phyloP scores from a whole-genome alignment of 2,329 filamentous ascomycete genomes.

The Cladosporium cucumerinum region DNA sequence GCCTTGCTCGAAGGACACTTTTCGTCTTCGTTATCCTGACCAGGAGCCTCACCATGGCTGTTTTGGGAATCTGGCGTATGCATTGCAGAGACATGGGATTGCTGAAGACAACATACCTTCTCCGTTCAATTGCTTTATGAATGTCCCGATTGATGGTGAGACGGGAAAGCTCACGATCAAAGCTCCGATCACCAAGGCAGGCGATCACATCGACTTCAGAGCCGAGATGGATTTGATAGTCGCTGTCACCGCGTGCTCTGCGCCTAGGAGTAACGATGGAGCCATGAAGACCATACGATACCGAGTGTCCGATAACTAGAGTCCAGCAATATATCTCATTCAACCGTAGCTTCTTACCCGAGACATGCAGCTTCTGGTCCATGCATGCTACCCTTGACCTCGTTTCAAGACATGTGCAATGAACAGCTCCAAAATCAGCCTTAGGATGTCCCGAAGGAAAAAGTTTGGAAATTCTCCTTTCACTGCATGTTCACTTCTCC shows the following conservation, averaged over 20 bases:
- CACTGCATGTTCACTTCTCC: not conserved
- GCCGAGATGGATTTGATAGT: conserved; percentile 31
- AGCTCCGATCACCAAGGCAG: conserved; percentile 26
- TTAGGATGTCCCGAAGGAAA: not conserved
- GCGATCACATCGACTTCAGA: conserved; percentile 27
- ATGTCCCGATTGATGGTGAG: conserved; percentile 26
- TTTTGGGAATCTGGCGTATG: conserved; percentile 28
- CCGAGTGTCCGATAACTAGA: not conserved
- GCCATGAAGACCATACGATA: conserved; percentile 26
- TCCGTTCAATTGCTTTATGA: conserved; percentile 32
- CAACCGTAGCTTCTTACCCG: not conserved
- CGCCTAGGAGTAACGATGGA: conserved; percentile 25
- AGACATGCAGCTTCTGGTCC: not conserved
- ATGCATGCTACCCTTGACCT: not conserved
- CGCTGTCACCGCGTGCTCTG: conserved; percentile 27
- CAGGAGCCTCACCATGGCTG: conserved; percentile 28
- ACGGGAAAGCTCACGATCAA: conserved; percentile 26
- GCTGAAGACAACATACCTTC: conserved; percentile 24
- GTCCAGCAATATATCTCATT: not conserved
- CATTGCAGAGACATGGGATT: conserved; percentile 23
- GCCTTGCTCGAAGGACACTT: conserved; percentile 25
- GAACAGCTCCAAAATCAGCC: too few species aligned
- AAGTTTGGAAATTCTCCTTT: not conserved
- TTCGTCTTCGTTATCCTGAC: conserved; percentile 26
- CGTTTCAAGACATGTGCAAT: not conserved